These are phyloP conservation scores for Arthrobotrys entomopaga DNA, from an alignment of 2,329 filamentous ascomycete species.

Conservation along the genomic window DNA sequence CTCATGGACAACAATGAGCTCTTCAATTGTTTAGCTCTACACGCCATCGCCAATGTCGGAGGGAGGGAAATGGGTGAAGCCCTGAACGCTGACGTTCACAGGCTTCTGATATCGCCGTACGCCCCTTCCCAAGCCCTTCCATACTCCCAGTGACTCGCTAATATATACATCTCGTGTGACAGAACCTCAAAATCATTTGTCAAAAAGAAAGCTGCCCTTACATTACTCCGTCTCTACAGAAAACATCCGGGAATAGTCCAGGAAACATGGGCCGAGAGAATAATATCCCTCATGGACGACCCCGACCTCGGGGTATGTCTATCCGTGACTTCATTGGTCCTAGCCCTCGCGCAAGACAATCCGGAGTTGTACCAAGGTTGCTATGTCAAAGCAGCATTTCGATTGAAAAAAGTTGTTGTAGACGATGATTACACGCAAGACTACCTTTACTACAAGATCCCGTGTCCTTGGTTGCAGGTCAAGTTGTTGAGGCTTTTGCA, in stretches of 20 bases:
- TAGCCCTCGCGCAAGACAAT: conserved; percentile 92
- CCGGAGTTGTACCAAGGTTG: conserved; percentile 93
- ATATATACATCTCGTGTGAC: conserved; percentile 29
- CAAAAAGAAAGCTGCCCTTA: conserved; percentile 98
- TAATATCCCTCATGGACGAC: conserved; percentile 99
- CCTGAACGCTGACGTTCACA: conserved; percentile 88
- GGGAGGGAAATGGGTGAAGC: conserved; percentile 97
- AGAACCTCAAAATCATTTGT: conserved; percentile 93
- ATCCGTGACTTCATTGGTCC: conserved; percentile 93
- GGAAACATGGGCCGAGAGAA: conserved; percentile 95
- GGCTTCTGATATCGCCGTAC: conserved; percentile 91
- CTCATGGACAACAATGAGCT: conserved; percentile 93
- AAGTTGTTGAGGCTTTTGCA: conserved; percentile 91
- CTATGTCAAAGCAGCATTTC: conserved; percentile 90
- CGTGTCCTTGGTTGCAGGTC: conserved; percentile 97
- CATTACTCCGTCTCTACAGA: conserved; percentile 89
- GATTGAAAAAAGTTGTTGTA: conserved; percentile 87
- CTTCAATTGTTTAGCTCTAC: conserved; percentile 94
- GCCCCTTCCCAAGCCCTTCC: conserved; percentile 62
- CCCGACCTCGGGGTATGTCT: conserved; percentile 91
- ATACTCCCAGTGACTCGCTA: conserved; percentile 53
- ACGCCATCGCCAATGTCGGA: conserved; percentile 97
- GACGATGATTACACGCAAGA: conserved; percentile 89
- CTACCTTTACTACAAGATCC: conserved; percentile 99
- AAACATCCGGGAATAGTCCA: conserved; percentile 95